These are phyloP conservation scores for Aureobasidium melanogenum DNA, from an alignment of 2,329 filamentous ascomycete species.

Conservation along the genomic window DNA sequence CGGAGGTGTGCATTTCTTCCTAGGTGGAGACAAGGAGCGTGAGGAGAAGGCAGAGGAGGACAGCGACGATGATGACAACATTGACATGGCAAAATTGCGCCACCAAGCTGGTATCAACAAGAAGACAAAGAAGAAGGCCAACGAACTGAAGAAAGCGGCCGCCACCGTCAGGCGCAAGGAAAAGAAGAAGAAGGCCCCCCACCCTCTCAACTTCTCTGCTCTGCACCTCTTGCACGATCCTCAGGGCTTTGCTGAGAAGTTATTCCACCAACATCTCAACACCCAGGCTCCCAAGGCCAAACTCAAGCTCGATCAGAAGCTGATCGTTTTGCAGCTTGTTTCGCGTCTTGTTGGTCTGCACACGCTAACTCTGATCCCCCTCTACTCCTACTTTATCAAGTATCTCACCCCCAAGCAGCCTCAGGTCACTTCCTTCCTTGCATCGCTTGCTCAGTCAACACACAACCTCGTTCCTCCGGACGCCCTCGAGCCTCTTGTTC, in stretches of 20 bases:
- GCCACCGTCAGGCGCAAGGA: conserved; percentile 75
- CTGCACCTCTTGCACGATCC: conserved; percentile 90
- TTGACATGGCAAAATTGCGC: conserved; percentile 71
- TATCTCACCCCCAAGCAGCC: conserved; percentile 77
- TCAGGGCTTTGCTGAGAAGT: conserved; percentile 80
- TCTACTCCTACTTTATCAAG: conserved; percentile 97
- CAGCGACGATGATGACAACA: conserved; percentile 65
- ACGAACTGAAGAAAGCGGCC: conserved; percentile 69
- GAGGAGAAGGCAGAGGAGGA: conserved; percentile 82
- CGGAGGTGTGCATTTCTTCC: conserved; percentile 85
- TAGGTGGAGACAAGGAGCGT: conserved; percentile 90
- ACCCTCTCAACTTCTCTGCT: conserved; percentile 90
- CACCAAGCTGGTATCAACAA: conserved; percentile 92
- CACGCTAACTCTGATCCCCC: conserved; percentile 76
- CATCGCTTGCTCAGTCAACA: conserved; percentile 82
- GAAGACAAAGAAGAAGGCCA: conserved; percentile 82
- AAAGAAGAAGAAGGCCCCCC: conserved; percentile 78
- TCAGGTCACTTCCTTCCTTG: conserved; percentile 85
- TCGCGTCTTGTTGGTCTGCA: conserved; percentile 87
- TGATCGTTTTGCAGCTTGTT: conserved; percentile 83
- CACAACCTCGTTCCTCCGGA: conserved; percentile 90
- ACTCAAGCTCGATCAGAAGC: conserved; percentile 77
- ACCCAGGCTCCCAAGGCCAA: conserved; percentile 64
- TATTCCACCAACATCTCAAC: conserved; percentile 88
- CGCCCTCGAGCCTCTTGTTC: conserved; percentile 77